These are phyloP conservation scores for Keqinozyma sinolaborantium DNA, from an alignment of 1,139 yeast genomes.

Conservation along the genomic window DNA sequence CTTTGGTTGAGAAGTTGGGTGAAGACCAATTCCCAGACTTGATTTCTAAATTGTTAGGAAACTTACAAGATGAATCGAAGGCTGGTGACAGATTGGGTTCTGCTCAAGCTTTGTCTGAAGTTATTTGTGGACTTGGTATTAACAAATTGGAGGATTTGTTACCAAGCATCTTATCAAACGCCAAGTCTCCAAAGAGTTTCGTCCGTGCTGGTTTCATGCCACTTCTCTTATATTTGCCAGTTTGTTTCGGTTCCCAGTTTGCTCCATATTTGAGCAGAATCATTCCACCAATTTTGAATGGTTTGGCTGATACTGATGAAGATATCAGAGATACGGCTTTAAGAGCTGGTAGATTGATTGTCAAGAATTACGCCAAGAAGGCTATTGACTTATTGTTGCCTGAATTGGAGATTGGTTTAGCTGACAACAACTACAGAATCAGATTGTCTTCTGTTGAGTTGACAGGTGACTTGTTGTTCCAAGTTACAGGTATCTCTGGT, in stretches of 20 bases:
- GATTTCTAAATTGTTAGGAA: conserved; percentile 73
- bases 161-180: conserved; percentile 75
- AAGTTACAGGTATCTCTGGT: conserved; percentile 85
- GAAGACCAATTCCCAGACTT: conserved; percentile 94
- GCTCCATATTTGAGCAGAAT: conserved; percentile 83
- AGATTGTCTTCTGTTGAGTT: conserved; percentile 93
- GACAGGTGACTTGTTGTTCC: conserved; percentile 94
- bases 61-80: conserved; percentile 75
- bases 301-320: conserved; percentile 88
- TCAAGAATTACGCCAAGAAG: conserved; percentile 84
- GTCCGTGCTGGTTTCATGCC: conserved; percentile 95
- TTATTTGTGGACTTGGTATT: conserved; percentile 86
- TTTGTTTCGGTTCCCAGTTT: conserved; percentile 90
- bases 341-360: conserved; percentile 90
- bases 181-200: conserved; percentile 61
- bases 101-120: conserved; percentile 96
- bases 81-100: conserved; percentile 95
- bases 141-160: conserved; percentile 82
- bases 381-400: conserved; percentile 94
- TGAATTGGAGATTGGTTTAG: conserved; percentile 85
- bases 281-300: conserved; percentile 86
- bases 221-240: conserved; percentile 82
- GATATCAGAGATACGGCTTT: conserved; percentile 85
- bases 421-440: conserved; percentile 81
- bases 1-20: conserved; percentile 92